These are phyloP conservation scores for Plasmodium cynomolgi DNA, from an alignment of 169 alveolate genomes.

Conservation along the genomic window DNA sequence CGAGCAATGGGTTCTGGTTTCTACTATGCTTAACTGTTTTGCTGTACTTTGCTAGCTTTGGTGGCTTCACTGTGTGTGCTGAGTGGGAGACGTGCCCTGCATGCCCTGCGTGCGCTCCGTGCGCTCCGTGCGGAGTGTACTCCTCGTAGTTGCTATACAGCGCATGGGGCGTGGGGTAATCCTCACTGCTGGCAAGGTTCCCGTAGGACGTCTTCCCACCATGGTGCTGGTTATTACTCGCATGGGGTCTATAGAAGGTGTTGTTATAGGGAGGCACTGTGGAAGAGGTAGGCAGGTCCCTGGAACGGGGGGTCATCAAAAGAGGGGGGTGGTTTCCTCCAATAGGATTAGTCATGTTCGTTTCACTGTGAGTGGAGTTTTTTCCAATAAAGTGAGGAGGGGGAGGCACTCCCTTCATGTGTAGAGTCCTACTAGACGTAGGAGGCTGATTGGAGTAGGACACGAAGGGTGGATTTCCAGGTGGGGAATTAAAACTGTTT, in stretches of 20 bases:
- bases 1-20: not conserved
- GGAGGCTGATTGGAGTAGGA: not conserved
- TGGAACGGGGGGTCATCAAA: not conserved
- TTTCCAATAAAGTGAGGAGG: not conserved
- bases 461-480: not conserved
- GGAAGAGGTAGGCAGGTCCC: not conserved
- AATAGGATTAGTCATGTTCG: not conserved
- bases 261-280: not conserved
- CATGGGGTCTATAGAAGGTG: not conserved
- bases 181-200: not conserved
- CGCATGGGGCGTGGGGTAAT: not conserved
- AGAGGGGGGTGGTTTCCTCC: not conserved
- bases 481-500: not conserved
- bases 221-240: not conserved
- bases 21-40: not conserved
- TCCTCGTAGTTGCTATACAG: not conserved
- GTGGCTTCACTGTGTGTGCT: not conserved
- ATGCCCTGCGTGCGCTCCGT: not conserved
- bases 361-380: not conserved
- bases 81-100: not conserved
- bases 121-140: not conserved
- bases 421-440: not conserved
- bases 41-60: not conserved
- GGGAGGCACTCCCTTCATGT: constrained; percentile 10
- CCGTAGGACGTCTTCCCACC: not conserved